These are phyloP conservation scores for Sarocladium kiliense DNA, from an alignment of 2,329 filamentous ascomycete genomes.

Conservation along the genomic window DNA sequence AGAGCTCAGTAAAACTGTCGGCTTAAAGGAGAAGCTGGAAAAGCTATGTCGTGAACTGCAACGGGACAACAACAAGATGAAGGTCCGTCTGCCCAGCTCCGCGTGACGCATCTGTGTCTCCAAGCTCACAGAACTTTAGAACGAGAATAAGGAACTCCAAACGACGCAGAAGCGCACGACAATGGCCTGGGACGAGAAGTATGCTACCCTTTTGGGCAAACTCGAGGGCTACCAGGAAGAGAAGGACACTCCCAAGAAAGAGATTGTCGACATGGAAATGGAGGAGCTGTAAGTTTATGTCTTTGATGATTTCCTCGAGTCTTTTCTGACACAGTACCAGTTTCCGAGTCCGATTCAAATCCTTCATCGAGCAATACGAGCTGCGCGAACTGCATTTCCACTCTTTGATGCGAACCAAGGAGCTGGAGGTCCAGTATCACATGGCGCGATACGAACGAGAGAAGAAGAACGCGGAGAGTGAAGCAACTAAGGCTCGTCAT, in stretches of 20 bases:
- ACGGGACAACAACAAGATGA: constrained; percentile 96
- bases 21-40: constrained; percentile 92
- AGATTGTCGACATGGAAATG: constrained; percentile 77
- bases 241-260: constrained; percentile 76
- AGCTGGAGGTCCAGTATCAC: constrained; percentile 90
- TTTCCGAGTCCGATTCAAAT: constrained; percentile 84
- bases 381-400: constrained; percentile 92
- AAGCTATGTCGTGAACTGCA: constrained; percentile 93
- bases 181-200: constrained; percentile 77
- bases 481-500: constrained; percentile 73
- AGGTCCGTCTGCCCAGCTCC: constrained; percentile 54
- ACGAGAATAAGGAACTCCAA: constrained; percentile 88
- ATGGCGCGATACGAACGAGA: constrained; percentile 85
- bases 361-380: constrained; percentile 94
- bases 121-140: constrained; percentile 38
- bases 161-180: constrained; percentile 81
- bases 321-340: constrained; percentile 34
- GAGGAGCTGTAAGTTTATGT: constrained; percentile 70
- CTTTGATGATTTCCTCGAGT: background rate
- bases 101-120: background rate
- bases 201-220: constrained; percentile 73
- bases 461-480: constrained; percentile 79
- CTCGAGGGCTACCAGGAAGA: constrained; percentile 85
- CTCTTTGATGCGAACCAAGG: constrained; percentile 85
- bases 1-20: constrained; percentile 84